Base-by-base conservation (phyloP, 176 grass and related monocot genomes). In the Stipa capillata region DNA sequence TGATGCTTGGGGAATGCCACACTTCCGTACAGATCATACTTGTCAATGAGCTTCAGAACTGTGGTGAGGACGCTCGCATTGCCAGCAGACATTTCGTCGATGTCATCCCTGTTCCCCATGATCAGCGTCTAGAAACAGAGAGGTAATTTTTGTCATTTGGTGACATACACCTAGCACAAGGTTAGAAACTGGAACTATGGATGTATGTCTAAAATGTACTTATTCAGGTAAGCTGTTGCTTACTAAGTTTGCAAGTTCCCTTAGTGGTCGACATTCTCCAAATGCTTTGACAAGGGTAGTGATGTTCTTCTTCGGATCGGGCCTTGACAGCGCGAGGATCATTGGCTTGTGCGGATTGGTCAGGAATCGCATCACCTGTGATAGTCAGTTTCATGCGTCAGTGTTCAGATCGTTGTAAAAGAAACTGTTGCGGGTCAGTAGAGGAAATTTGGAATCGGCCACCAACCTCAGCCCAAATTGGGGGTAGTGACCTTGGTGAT, bases 1-100 rank as follows among this genome's bases (percentile, higher is more conserved):
- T 99, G 96, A 85, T 99, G 96, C 79, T 99, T 99, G 31, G 96
- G 96, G 40, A 93, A 85, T n/a, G 96, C 88, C 51, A 99, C 96
- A 11, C 87, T 85, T 58, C 96, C 96, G 42, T 99, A 99, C 8
- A 99, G 81, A 82, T 99, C 96, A 85, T 99, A 94, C 87, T 99
- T 99, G 69, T 99, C 96, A 3, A 99, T 76, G 64, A 95, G 77
- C 69, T 99, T 99, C 74, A 99, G 72, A 35, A 92, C 96, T 58
- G 92, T 99, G 35, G 82, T 89, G 24, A 98, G 90, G 66, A 94
- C 96, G 40, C 75, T 87, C 2, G 90, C 96, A 40, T 94, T 98
- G 20, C 96, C 96, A 0, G 71, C 73, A 20, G 96, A 89, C 92
- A 98, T 92, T 6, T 94, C 88, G 0, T 98, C 96, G 24, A 98